Conservation (phyloP, 441 rosid species). For the Aleurites moluccanus region DNA sequence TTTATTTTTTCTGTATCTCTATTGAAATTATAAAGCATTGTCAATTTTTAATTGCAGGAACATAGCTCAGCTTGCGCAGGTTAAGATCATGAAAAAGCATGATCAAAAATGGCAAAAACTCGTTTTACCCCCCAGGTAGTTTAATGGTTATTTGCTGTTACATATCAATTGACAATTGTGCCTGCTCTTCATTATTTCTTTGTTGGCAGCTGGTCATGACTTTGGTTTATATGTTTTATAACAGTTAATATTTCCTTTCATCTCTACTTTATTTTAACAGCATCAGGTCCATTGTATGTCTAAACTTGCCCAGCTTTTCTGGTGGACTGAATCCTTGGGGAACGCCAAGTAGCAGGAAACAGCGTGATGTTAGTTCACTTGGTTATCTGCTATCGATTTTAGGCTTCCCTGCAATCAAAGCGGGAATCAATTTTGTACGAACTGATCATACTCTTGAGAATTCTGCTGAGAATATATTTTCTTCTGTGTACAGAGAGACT, state of each 20-base stretch:
- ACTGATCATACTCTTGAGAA: neutral
- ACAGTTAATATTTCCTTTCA: neutral
- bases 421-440: neutral
- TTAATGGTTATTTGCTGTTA: neutral
- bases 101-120: slow-evolving; percentile 73
- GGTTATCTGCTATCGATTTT: neutral
- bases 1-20: neutral
- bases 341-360: slow-evolving; percentile 60
- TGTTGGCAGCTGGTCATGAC: neutral
- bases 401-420: neutral
- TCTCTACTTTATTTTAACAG: slow-evolving; percentile 34
- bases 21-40: slow-evolving; percentile 7
- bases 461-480: neutral
- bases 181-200: neutral
- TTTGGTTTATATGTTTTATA: neutral
- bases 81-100: slow-evolving; percentile 58
- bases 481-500: slow-evolving; percentile 50
- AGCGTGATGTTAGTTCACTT: slow-evolving; percentile 44
- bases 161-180: no score
- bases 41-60: slow-evolving; percentile 48
- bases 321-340: slow-evolving; percentile 98
- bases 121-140: slow-evolving; percentile 61
- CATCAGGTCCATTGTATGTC: slow-evolving; percentile 88
- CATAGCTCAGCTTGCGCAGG: slow-evolving; percentile 78
- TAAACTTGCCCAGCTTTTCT: slow-evolving; percentile 93